A percentile compares a stretch with the other conserved stretches of the same genome.
These are phyloP conservation scores for Penicillium sp. DNA, from an alignment of 2,329 filamentous ascomycete genomes.

Conservation along the genomic window DNA sequence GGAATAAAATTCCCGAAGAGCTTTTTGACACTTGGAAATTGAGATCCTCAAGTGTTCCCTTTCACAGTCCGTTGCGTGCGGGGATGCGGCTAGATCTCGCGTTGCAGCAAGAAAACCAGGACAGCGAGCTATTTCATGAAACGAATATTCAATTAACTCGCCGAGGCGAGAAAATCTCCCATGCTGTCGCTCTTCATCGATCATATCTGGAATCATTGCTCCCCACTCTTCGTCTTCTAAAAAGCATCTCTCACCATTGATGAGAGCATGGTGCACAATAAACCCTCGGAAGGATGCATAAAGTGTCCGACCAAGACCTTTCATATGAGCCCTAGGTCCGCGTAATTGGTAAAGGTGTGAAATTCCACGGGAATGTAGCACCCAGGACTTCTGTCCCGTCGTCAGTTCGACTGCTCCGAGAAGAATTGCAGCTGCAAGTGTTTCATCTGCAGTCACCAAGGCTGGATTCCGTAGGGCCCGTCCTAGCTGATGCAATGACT, in stretches of 20 bases:
- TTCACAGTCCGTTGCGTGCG: neutral
- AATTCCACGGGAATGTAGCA: slow-evolving; percentile 26
- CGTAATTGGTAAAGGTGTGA: slow-evolving; percentile 18
- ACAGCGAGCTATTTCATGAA: slow-evolving; percentile 24
- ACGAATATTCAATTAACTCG: slow-evolving; percentile 22
- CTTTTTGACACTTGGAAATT: slow-evolving; percentile 15
- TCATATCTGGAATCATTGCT: slow-evolving; percentile 12
- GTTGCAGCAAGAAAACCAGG: slow-evolving; percentile 22
- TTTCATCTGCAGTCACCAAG: slow-evolving; percentile 15
- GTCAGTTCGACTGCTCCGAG: slow-evolving; percentile 26
- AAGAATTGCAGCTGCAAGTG: slow-evolving; percentile 22
- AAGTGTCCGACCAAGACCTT: slow-evolving; percentile 23
- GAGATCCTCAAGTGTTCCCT: neutral
- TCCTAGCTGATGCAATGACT: slow-evolving; percentile 14
- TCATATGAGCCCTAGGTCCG: slow-evolving; percentile 17
- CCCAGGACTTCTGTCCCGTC: slow-evolving; percentile 19
- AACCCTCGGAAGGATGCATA: slow-evolving; percentile 25
- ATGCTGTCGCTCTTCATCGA: slow-evolving; percentile 9
- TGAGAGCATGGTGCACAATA: slow-evolving; percentile 23
- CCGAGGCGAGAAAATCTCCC: slow-evolving; percentile 18
- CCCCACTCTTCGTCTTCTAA: slow-evolving; percentile 21
- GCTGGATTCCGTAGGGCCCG: slow-evolving; percentile 13
- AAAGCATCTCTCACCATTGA: slow-evolving; percentile 23
- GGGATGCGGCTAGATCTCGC: slow-evolving; percentile 12
- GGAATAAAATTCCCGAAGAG: neutral